These are phyloP conservation scores for Dactylellina haptotyla DNA, from an alignment of 2,329 filamentous ascomycete species.

Conservation along the genomic window DNA sequence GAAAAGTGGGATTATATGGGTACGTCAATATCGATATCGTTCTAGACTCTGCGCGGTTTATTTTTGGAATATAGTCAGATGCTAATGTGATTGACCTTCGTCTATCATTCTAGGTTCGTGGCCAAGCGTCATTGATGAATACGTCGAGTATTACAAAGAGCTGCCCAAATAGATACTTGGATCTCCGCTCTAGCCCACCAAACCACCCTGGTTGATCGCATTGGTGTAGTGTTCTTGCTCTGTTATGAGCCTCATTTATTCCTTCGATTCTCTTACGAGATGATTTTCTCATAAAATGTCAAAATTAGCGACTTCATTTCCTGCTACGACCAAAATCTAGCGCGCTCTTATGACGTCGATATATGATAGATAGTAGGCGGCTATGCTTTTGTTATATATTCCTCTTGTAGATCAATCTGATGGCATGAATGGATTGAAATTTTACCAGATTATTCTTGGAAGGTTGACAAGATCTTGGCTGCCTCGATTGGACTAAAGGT, in stretches of 20 bases:
- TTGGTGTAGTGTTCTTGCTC: neutral
- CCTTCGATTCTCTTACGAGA: constrained; percentile 27
- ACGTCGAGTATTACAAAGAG: constrained; percentile 38
- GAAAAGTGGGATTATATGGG: constrained; percentile 56
- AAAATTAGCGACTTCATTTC: constrained; percentile 50
- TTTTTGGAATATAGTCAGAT: no score
- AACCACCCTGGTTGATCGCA: no score
- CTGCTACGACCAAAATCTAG: constrained; percentile 44
- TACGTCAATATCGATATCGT: constrained; percentile 12
- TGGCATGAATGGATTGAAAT: neutral
- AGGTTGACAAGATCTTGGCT: neutral
- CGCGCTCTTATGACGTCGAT: constrained; percentile 42
- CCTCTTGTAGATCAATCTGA: constrained; percentile 38
- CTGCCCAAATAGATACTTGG: constrained; percentile 4
- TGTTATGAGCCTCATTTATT: neutral
- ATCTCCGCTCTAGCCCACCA: no score
- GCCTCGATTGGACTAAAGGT: constrained; percentile 1
- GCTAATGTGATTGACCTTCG: constrained; percentile 7
- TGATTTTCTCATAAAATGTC: constrained; percentile 29
- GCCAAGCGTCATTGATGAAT: constrained; percentile 41
- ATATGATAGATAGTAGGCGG: constrained; percentile 49
- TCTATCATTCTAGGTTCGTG: constrained; percentile 24
- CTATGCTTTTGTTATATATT: neutral
- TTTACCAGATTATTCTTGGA: neutral
- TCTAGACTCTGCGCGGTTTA: no score